A percentile compares a stretch with the other conserved stretches of the same genome.
Evolutionary conservation across 2,329 filamentous ascomycete species (phyloP).

Genomic region (Plenodomus tracheiphilus): DNA sequence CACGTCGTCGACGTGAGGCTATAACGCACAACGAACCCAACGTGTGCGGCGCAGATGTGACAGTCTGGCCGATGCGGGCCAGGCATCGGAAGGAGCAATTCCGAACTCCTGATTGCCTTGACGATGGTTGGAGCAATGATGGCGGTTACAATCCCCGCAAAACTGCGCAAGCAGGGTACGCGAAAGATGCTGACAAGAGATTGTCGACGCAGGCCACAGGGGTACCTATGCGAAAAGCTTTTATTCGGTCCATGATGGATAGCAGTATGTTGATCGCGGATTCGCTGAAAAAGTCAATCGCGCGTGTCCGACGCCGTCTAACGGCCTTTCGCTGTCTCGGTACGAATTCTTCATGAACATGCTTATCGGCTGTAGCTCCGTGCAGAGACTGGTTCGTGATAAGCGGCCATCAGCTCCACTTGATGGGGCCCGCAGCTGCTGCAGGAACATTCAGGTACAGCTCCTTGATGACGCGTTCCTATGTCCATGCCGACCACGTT

Average conservation of each 20-base stretch:
- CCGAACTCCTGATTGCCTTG: not conserved
- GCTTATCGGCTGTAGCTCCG: not conserved
- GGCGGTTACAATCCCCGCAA: not conserved
- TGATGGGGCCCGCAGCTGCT: constrained; percentile 25
- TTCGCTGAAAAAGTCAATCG: not conserved
- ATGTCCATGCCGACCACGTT: too few relatives aligned
- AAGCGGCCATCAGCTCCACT: constrained; percentile 12
- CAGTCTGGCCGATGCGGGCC: too few relatives aligned
- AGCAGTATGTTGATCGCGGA: not conserved
- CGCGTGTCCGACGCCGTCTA: not conserved
- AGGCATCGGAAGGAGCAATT: not conserved
- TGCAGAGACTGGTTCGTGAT: constrained; percentile 1
- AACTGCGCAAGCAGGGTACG: not conserved
- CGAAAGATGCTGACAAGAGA: not conserved
- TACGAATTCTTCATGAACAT: too few relatives aligned
- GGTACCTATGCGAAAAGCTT: not conserved
- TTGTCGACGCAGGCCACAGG: not conserved
- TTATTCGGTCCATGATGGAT: not conserved
- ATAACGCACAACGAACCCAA: not conserved
- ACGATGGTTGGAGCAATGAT: not conserved
- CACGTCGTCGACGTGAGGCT: not conserved
- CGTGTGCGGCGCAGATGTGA: too few relatives aligned
- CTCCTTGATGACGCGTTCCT: not conserved
- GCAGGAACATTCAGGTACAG: constrained; percentile 28
- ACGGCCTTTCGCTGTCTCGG: not conserved